A percentile compares a stretch with the other conserved stretches of the same genome.
phyloP scores from a whole-genome alignment of 345 rosid genomes.

The Fremontodendron californicum region DNA sequence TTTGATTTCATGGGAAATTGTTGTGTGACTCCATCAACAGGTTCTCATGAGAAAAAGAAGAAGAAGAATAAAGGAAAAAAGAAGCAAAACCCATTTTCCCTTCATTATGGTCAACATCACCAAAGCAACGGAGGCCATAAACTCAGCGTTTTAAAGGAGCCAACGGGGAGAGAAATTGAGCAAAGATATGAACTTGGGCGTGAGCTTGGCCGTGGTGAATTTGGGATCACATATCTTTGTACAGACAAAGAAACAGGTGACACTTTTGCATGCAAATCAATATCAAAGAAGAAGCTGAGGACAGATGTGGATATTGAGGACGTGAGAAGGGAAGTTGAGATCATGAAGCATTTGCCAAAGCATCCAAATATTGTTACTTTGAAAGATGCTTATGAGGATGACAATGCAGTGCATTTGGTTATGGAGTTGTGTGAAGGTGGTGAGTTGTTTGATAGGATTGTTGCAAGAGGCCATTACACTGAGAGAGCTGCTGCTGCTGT shows the following conservation, averaged over 20 bases:
- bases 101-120: conserved; percentile 32
- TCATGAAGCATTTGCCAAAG: conserved; percentile 38
- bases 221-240: conserved; percentile 82
- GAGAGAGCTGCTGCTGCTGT: conserved; percentile 94
- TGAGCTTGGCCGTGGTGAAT: conserved; percentile 96
- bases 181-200: conserved; percentile 63
- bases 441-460: conserved; percentile 24
- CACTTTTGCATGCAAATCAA: conserved; percentile 76
- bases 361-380: no score
- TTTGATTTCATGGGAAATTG: conserved; percentile 75
- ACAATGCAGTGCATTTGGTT: no score
- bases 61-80: conserved; percentile 36
- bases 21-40: conserved; percentile 47
- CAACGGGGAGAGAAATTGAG: conserved; percentile 71
- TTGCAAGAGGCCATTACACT: conserved; percentile 90
- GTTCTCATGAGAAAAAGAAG: conserved; percentile 24
- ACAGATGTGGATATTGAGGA: conserved; percentile 92
- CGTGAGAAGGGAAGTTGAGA: conserved; percentile 93
- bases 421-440: no score
- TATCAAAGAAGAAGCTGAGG: conserved; percentile 85
- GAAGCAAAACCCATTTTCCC: conserved; percentile 65
- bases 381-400: no score
- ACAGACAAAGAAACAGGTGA: conserved; percentile 54
- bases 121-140: conserved; percentile 38
- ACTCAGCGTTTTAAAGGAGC: conserved; percentile 61